Evolutionary conservation across 495 filamentous ascomycete genomes (phyloP), one percentile per base, ranked within the genome.

Genomic region (Annulohypoxylon moriforme): DNA sequence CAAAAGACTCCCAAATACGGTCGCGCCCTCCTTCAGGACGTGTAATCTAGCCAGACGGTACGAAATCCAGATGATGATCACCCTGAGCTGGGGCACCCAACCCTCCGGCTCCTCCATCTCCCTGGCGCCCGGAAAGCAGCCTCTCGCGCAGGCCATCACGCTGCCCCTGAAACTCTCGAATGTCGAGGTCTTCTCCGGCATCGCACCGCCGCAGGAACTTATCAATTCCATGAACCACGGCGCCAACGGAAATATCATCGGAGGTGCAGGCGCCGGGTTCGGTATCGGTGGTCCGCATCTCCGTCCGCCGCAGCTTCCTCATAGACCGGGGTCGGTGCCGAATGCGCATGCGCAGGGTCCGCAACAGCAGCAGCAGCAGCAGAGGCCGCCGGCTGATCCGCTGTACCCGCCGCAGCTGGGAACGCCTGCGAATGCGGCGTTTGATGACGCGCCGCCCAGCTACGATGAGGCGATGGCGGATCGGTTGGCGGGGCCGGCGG

Each of bases 381-480:
- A 64, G 49, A 33, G 25, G 31, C 22, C 29, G 5, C 55, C 42
- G 0, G 44, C 36, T 1, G 82, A 85, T 42, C 73, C 81, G 0
- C 69, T 84, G 9, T 85, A 85, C 64, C 85, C 83, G 9, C 81
- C 84, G 22, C 84, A 86, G 72, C 72, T 86, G 0, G 71, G 66
- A 1, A 78, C 79, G 1, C 75, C 77, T n/a, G 81, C 70, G 5
- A 77, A 84, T 4, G 78, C 78, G 16, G 82, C 82, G 0, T 79
- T 84, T 62, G 90, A 89, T 16, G 92, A 92, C 13, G 88, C 89
- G 10, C 88, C 88, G 24, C 93, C 93, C 29, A 94, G 91, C 73
- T 96, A 96, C 77, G 92, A 96, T 81, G 95, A 98, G 82, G 93
- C 94, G 13, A 93, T 97, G 82, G 93, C 92, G 49, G 90, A 93